These are phyloP conservation scores for Populus hybrid DNA, from an alignment of 441 rosid genomes.

Conservation along the genomic window DNA sequence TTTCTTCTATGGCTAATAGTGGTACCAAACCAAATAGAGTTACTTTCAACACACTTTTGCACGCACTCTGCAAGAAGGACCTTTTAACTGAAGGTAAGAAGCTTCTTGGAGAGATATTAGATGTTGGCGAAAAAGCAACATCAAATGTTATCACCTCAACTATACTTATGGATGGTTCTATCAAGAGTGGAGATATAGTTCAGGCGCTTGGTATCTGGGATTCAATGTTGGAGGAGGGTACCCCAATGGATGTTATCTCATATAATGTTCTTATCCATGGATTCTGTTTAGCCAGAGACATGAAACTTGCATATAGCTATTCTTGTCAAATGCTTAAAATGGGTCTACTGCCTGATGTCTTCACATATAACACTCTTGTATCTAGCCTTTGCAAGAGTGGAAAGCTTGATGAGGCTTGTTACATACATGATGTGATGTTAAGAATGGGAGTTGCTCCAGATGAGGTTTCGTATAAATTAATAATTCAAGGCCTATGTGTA, in stretches of 20 bases:
- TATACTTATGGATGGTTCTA: slow-evolving; percentile 60
- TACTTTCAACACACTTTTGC: slow-evolving; percentile 58
- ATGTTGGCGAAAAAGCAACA: slow-evolving; percentile 27
- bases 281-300: slow-evolving; percentile 35
- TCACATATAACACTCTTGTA: slow-evolving; percentile 62
- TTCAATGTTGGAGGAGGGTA: slow-evolving; percentile 32
- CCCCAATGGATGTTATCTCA: slow-evolving; percentile 39
- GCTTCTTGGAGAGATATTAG: slow-evolving; percentile 45
- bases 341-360: slow-evolving; percentile 54
- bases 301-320: slow-evolving; percentile 42
- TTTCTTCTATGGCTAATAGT: slow-evolving; percentile 40
- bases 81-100: slow-evolving; percentile 41
- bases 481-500: slow-evolving; percentile 54
- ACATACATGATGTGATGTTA: slow-evolving; percentile 44
- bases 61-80: slow-evolving; percentile 63
- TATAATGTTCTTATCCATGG: slow-evolving; percentile 73
- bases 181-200: slow-evolving; percentile 49
- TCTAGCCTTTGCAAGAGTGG: slow-evolving; percentile 55
- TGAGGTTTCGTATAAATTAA: slow-evolving; percentile 49
- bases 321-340: slow-evolving; percentile 60
- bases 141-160: slow-evolving; percentile 50
- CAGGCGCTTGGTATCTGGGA: slow-evolving; percentile 52
- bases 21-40: slow-evolving; percentile 58
- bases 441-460: slow-evolving; percentile 52
- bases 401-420: slow-evolving; percentile 50